Conservation (phyloP, 163 green algal genomes). For the Trebouxia gelatinosa region DNA sequence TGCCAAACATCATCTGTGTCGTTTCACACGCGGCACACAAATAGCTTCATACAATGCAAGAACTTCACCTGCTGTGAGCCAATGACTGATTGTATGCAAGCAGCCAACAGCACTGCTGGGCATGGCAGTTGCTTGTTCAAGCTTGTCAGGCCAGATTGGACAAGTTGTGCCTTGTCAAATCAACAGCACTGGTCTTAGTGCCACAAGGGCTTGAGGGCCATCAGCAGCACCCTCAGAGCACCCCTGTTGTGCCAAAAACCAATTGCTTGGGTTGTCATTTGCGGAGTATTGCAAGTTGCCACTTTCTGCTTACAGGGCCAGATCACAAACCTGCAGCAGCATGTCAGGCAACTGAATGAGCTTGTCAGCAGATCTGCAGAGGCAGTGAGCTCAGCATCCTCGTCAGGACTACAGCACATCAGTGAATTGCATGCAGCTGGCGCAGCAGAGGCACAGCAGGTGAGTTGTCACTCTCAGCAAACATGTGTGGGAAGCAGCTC, state of each 20-base stretch:
- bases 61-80: background rate
- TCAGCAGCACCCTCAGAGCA: background rate
- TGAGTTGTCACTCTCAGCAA: too few relatives aligned
- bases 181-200: background rate
- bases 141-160: background rate
- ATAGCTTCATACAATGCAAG: background rate
- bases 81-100: too few relatives aligned
- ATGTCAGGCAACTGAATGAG: background rate
- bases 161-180: background rate
- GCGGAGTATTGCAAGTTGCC: background rate
- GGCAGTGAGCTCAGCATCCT: conserved; percentile 1
- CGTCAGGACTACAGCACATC: background rate
- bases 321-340: conserved; percentile 21
- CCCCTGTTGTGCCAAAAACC: too few relatives aligned
- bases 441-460: background rate
- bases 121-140: background rate
- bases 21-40: background rate
- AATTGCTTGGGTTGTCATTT: background rate
- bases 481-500: too few relatives aligned
- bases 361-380: conserved; percentile 2
- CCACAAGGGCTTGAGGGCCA: background rate
- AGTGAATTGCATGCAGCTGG: background rate
- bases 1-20: background rate
- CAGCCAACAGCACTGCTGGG: too few relatives aligned
- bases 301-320: background rate